A percentile compares a stretch with the other conserved stretches of the same genome.
Conservation (phyloP, 2,329 filamentous ascomycete genomes). For the Leptographium flavum region DNA sequence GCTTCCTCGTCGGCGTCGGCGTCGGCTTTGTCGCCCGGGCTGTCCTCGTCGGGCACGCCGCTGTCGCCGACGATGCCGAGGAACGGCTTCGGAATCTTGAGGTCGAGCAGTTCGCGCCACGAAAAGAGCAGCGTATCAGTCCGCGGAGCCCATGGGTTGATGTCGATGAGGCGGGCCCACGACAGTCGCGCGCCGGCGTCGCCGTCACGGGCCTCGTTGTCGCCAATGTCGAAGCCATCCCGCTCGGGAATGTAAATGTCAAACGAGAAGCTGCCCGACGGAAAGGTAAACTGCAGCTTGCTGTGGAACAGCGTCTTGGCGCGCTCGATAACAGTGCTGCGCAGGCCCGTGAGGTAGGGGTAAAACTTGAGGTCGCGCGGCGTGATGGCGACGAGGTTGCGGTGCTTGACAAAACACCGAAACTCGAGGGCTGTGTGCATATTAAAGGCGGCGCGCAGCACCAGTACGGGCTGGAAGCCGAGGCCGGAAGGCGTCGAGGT, state of each 20-base stretch:
- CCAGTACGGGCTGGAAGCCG: constrained; percentile 59
- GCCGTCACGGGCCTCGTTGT: constrained; percentile 26
- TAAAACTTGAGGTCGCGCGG: constrained; percentile 89
- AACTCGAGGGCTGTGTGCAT: constrained; percentile 90
- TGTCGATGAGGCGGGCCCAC: constrained; percentile 74
- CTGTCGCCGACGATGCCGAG: constrained; percentile 28
- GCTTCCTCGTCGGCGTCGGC: constrained; percentile 27
- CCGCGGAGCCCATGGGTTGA: constrained; percentile 84
- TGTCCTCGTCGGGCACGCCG: constrained; percentile 16
- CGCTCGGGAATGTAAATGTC: constrained; percentile 79
- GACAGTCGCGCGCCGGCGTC: constrained; percentile 40
- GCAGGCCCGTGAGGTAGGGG: constrained; percentile 56
- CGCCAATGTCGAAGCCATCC: constrained; percentile 25
- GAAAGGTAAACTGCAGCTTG: constrained; percentile 62
- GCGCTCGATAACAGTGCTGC: constrained; percentile 48
- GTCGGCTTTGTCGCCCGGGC: constrained; percentile 12
- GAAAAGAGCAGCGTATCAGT: constrained; percentile 84
- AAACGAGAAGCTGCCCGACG: constrained; percentile 73
- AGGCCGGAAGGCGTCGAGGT: constrained; percentile 14
- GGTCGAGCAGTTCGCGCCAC: constrained; percentile 73
- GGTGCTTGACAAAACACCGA: constrained; percentile 80
- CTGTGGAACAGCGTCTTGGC: constrained; percentile 67
- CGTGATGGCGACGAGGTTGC: constrained; percentile 66
- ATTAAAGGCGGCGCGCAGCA: constrained; percentile 76
- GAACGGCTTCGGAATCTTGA: constrained; percentile 46